A percentile compares a stretch with the other conserved stretches of the same genome.
Conservation (phyloP, 2,329 filamentous ascomycete genomes). For the Mollisiaceae sp. region DNA sequence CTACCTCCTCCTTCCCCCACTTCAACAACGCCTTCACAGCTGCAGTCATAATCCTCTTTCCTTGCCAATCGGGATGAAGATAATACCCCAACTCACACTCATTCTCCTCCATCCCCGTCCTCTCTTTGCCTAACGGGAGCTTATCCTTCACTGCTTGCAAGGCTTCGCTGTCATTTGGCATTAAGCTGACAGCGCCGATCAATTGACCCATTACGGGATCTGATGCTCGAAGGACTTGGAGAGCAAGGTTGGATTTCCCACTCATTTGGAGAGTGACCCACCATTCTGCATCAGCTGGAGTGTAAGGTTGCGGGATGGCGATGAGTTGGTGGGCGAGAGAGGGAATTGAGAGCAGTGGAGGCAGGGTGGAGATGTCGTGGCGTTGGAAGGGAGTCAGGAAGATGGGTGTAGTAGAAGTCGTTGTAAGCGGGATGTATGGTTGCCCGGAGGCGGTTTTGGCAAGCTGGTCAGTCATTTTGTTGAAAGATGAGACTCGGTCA, state of each 20-base stretch:
- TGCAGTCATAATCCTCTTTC: conserved; percentile 1
- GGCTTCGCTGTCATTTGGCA: not conserved
- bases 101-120: not conserved
- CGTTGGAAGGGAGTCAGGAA: not conserved
- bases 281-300: not conserved
- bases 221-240: not conserved
- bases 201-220: not conserved
- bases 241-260: not conserved
- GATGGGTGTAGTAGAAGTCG: not conserved
- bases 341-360: not conserved
- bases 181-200: not conserved
- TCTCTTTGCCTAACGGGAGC: not conserved
- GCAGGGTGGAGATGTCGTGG: not conserved
- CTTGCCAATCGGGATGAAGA: conserved; percentile 4
- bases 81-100: conserved; percentile 10
- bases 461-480: not conserved
- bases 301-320: conserved; percentile 7
- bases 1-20: conserved; percentile 2
- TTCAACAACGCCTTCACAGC: not conserved
- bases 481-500: not conserved
- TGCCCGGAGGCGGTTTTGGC: not conserved
- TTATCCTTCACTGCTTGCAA: not conserved
- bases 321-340: not conserved
- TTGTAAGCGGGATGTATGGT: not conserved
- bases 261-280: conserved; percentile 8